Conservation (phyloP, 2,329 filamentous ascomycete genomes). For the Alternaria solani region DNA sequence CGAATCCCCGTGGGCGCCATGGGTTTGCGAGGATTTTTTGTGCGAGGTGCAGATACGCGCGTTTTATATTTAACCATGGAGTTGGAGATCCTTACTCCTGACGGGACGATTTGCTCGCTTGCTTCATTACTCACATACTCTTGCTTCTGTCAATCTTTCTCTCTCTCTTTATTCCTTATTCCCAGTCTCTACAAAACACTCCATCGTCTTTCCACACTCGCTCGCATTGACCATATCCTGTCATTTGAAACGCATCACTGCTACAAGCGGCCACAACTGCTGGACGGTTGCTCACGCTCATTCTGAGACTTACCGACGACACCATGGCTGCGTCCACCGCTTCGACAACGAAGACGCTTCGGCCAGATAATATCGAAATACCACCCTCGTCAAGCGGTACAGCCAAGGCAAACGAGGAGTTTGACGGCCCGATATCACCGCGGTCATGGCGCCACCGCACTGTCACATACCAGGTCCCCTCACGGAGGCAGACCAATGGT, state of each 20-base stretch:
- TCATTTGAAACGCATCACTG: neutral
- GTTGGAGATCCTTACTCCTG: conserved; percentile 18
- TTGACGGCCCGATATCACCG: conserved; percentile 39
- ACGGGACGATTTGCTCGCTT: conserved; percentile 1
- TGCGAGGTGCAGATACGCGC: conserved; percentile 20
- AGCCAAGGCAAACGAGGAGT: conserved; percentile 17
- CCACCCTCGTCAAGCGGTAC: conserved; percentile 30
- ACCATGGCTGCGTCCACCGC: conserved; percentile 40
- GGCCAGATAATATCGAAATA: conserved; percentile 42
- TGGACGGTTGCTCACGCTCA: conserved; percentile 39
- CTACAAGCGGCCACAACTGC: conserved; percentile 31
- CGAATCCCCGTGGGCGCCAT: conserved; percentile 27
- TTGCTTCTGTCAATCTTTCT: conserved; percentile 5
- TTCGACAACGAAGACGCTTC: conserved; percentile 42
- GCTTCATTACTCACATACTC: conserved; percentile 4
- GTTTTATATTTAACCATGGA: conserved; percentile 29
- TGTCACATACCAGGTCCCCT: conserved; percentile 38
- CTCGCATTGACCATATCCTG: conserved; percentile 12
- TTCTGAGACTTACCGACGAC: conserved; percentile 2
- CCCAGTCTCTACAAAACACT: conserved; percentile 10
- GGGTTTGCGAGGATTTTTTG: conserved; percentile 28
- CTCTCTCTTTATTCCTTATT: neutral
- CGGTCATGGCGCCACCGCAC: conserved; percentile 44
- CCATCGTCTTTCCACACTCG: conserved; percentile 1
- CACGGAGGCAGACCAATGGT: conserved; percentile 38